Conservation (phyloP, 2,329 filamentous ascomycete species). For the Colletotrichum tofieldiae region DNA sequence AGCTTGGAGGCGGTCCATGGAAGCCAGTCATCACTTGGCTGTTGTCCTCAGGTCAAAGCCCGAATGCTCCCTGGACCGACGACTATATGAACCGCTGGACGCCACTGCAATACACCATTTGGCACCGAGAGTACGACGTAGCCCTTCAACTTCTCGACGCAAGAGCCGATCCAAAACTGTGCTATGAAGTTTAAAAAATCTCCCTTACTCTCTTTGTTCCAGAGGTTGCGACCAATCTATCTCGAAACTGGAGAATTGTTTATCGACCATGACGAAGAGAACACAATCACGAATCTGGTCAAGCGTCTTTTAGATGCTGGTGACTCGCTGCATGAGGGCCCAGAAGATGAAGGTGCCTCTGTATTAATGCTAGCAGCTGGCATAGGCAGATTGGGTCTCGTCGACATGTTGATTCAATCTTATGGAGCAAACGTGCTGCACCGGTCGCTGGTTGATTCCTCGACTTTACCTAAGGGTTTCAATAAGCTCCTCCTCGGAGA, state of each 20-base stretch:
- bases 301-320: neutral
- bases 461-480: too few species aligned
- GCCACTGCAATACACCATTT: neutral
- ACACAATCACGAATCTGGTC: neutral
- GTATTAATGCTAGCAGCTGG: neutral
- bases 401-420: neutral
- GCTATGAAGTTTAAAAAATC: too few species aligned
- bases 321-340: neutral
- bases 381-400: neutral
- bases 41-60: slow-evolving; percentile 7
- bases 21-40: slow-evolving; percentile 1
- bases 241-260: too few species aligned
- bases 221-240: too few species aligned
- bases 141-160: neutral
- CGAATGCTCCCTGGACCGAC: neutral
- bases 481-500: too few species aligned
- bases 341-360: neutral
- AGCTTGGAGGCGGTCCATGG: rapidly evolving
- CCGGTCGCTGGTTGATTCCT: too few species aligned
- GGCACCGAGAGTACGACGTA: rapidly evolving
- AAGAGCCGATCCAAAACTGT: neutral
- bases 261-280: too few species aligned
- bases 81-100: neutral
- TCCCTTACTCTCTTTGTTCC: too few species aligned
- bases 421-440: neutral